Base-by-base conservation (phyloP, 1,139 yeast genomes). In the Protomyces macrosporus region DNA sequence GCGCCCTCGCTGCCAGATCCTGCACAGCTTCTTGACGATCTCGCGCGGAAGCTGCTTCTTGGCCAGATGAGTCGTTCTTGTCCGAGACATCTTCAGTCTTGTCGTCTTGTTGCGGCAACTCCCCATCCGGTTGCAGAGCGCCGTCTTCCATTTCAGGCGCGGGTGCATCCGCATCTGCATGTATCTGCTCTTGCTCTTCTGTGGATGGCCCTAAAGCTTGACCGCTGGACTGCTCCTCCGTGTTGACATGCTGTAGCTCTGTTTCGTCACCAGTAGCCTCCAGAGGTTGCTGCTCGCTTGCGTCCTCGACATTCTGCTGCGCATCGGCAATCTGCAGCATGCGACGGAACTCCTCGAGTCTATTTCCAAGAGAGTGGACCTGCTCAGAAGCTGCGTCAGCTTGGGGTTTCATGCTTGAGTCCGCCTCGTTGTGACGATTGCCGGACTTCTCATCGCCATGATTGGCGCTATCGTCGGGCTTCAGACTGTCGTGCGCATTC, bases 161-260 rank as follows among this genome's bases (percentile, higher is more conserved):
- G 10, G 50, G 35, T 3, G 75, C 77, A 32, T 77, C 79, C 34
- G 90, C 97, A 12, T 85, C 86, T 59, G 91, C 87, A 65, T 90
- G 82, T 0, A 84, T 75, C 72, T 89, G 95, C 48, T 83, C 78
- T 71, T 89, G 90, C 59, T 90, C 97, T 70, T 85, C 83, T 65
- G 85, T 83, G 5, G 97, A 96, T 54, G 95, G 85, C 33, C 98
- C 98, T 65, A 93, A 77, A 0, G 98, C 98, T 75, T 95, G 98
- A 0, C 96, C 88, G 65, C 88, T 93, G 53, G 86, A 84, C 6
- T 90, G 82, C 56, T 87, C 90, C 9, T 73, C 76, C 53, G 95
- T 97, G 55, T 89, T 93, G 64, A 90, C 81, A 73, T 93, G 98
- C 74, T 91, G 23, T 23, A 23, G 23, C 23, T 23, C 23, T 23